Percentiles rank a stretch among this genome's conserved stretches.
These are phyloP conservation scores for Geranium brycei DNA, from an alignment of 345 rosid genomes.

Conservation along the genomic window DNA sequence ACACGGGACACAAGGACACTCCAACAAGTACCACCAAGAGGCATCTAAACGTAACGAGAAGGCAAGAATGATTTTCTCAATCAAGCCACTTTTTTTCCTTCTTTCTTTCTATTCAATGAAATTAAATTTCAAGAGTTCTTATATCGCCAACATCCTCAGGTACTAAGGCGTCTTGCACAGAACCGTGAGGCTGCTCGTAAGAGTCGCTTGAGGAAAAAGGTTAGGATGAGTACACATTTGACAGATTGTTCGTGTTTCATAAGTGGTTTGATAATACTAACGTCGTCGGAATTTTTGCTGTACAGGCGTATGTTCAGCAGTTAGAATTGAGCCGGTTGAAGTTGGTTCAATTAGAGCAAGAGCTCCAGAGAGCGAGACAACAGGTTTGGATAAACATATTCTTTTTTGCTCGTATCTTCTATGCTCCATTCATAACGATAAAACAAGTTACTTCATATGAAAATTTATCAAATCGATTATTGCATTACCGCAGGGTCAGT, in stretches of 20 bases:
- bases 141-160: slow-evolving; percentile 24
- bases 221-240: slow-evolving; percentile 10
- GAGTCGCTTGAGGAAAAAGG: slow-evolving; percentile 93
- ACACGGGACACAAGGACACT: slow-evolving; percentile 40
- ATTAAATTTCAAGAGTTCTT: not conserved
- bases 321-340: slow-evolving; percentile 82
- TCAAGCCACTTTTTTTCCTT: not conserved
- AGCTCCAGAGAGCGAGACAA: slow-evolving; percentile 63
- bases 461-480: slow-evolving; percentile 1
- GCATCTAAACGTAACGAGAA: slow-evolving; percentile 62
- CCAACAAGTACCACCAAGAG: slow-evolving; percentile 67
- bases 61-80: slow-evolving; percentile 19
- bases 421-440: not conserved
- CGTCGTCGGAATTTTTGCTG: slow-evolving; percentile 9
- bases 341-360: slow-evolving; percentile 78
- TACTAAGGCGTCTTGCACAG: slow-evolving; percentile 88
- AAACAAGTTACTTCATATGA: not conserved
- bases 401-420: not conserved
- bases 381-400: slow-evolving; percentile 33
- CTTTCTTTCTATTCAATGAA: not conserved
- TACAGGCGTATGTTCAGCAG: slow-evolving; percentile 93
- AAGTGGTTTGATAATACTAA: slow-evolving; percentile 1
- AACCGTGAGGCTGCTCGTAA: slow-evolving; percentile 98
- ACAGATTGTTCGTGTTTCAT: not conserved
- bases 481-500: slow-evolving; percentile 40